Base-by-base conservation (phyloP, 2,329 filamentous ascomycete genomes). In the Colletotrichum higginsianum region DNA sequence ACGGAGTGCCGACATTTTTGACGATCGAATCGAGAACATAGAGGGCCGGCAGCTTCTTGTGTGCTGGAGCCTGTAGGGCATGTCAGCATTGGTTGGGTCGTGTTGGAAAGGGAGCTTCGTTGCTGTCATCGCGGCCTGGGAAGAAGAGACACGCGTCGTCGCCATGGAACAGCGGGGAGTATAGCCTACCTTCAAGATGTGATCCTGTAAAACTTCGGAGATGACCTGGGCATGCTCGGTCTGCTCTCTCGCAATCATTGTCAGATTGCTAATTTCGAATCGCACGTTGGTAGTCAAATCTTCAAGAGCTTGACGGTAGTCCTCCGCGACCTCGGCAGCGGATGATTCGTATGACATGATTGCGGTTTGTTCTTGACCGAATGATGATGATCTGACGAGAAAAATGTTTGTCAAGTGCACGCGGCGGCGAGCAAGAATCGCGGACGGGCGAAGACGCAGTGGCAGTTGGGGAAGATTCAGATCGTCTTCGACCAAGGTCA, bases 11-110 rank as follows among this genome's bases (percentile, higher is more conserved):
- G 73, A 99, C 95, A 85, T 99, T 98, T 84, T 99, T 99, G 80
- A 97, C 95, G 73, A 99, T 96, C 18, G 96, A 98, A 84, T 99
- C 96, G 79, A 99, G 92, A 75, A 99, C 94, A 83, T 98, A 99
- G 38, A 99, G 88, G n/a, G 96, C 94, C 21, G 96, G 95, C 3
- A 99, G 86, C 80, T 98, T 99, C 82, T 95, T 95, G 73, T 91
- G 89, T 49, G 96, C 95, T 56, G 94, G 90, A 66, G 93, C 94
- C 96, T 99, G 83, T 75, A 52, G 61, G 62, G 21, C 55, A 69
- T 73, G 78, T 89, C 77, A 89, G 86, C 78, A 75, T 72, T 46
- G 18, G 44, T 35, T 26, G 15, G 16, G 53, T 21, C 5, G 6
- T 50, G 16, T 6, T 40, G 40, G 16, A 38, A 21, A 47, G 44